Evolutionary conservation across 805 yeast genomes (phyloP).

Genomic region (Candida maltosa): DNA sequence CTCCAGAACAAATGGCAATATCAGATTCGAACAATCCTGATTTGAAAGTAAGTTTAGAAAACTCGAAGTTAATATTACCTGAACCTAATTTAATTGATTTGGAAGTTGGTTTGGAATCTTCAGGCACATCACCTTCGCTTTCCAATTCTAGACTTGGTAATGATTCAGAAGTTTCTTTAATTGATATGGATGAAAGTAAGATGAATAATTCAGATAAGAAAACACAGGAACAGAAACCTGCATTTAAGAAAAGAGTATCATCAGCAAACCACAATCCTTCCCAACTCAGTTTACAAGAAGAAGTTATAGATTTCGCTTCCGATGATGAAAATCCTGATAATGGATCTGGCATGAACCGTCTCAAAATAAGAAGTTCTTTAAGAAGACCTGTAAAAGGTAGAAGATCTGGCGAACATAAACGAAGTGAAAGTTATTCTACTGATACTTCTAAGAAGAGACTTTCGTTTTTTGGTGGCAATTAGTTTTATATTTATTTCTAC

Average conservation of each 20-base stretch:
- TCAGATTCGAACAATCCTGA: no score
- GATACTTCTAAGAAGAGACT: slow-evolving; percentile 13
- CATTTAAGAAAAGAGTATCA: slow-evolving; percentile 30
- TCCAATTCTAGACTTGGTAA: slow-evolving; percentile 1
- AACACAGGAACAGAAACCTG: slow-evolving; percentile 22
- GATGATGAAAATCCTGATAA: slow-evolving; percentile 41
- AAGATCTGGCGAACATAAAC: slow-evolving; percentile 27
- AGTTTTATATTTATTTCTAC: background rate
- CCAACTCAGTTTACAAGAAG: slow-evolving; percentile 35
- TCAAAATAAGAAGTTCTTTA: slow-evolving; percentile 38
- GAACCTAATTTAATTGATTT: slow-evolving; percentile 33
- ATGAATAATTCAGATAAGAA: no score
- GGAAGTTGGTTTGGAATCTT: slow-evolving; percentile 30
- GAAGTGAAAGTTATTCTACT: slow-evolving; percentile 21
- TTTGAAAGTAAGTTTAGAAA: no score
- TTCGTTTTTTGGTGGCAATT: slow-evolving; percentile 10
- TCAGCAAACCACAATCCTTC: slow-evolving; percentile 23
- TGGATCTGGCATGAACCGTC: slow-evolving; percentile 34
- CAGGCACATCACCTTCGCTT: slow-evolving; percentile 13
- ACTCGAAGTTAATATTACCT: background rate
- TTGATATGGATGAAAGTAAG: slow-evolving; percentile 9
- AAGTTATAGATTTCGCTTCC: slow-evolving; percentile 44
- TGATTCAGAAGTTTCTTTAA: slow-evolving; percentile 5
- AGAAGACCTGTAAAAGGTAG: slow-evolving; percentile 26
- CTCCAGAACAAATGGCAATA: no score